Conservation (phyloP, 2,329 filamentous ascomycete genomes). For the Xylaria sp. region DNA sequence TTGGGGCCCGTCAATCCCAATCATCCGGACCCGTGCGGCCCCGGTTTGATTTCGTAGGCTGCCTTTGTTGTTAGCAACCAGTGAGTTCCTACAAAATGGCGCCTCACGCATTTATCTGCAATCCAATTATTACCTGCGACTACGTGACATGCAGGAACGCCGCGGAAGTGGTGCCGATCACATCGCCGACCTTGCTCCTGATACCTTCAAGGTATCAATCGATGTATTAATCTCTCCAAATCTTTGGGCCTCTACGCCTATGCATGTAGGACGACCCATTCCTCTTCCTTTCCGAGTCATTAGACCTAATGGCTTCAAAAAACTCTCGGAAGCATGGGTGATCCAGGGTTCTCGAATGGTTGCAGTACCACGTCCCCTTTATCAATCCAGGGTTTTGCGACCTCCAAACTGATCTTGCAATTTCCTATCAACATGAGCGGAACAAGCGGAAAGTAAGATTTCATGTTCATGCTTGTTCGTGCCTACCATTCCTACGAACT, state of each 20-base stretch:
- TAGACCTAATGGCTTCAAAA: not conserved
- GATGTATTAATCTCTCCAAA: not conserved
- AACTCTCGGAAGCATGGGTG: not conserved
- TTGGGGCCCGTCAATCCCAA: slow-evolving; percentile 1
- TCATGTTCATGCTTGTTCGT: not conserved
- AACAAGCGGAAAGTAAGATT: not conserved
- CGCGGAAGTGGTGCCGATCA: not conserved
- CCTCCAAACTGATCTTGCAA: not conserved
- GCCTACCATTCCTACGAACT: not conserved
- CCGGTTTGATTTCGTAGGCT: not conserved
- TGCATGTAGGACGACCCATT: not conserved
- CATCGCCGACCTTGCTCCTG: not conserved
- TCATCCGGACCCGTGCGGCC: slow-evolving; percentile 1
- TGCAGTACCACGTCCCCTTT: not conserved
- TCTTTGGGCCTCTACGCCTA: slow-evolving; percentile 1
- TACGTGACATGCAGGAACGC: not conserved
- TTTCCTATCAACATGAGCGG: not conserved
- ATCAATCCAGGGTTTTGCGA: not conserved
- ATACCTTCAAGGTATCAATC: not conserved
- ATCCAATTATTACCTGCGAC: not conserved
- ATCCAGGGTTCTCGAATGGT: not conserved
- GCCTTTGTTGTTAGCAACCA: not conserved
- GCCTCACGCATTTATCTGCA: not conserved
- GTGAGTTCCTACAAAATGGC: not conserved
- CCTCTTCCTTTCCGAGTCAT: not conserved